A percentile compares a stretch with the other conserved stretches of the same genome.
Evolutionary conservation across 371 early-diverging fungal genomes (phyloP).

Genomic region (Batrachochytrium dendrobatidis): DNA sequence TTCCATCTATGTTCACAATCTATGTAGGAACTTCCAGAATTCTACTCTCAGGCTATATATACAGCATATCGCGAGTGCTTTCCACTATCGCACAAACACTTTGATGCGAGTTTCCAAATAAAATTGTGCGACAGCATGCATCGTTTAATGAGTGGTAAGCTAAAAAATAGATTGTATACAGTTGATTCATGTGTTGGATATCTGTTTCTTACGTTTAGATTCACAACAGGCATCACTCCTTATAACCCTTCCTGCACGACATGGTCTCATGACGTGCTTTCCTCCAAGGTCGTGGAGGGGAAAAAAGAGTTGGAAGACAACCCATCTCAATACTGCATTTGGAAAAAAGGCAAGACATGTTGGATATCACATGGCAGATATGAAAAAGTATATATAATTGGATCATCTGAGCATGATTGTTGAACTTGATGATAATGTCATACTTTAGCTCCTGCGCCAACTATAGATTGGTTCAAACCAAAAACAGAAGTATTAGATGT

Average conservation of each 20-base stretch:
- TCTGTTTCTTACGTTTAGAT: not conserved
- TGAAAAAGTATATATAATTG: too few species aligned
- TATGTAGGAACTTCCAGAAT: conserved; percentile 9
- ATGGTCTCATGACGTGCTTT: not conserved
- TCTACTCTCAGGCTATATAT: conserved; percentile 6
- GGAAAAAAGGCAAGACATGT: too few species aligned
- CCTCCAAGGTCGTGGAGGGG: not conserved
- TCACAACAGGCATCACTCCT: conserved; percentile 2
- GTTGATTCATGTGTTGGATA: not conserved
- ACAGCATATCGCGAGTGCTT: conserved; percentile 11
- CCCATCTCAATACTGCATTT: too few species aligned
- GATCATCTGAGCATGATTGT: too few species aligned
- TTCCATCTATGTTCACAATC: not conserved
- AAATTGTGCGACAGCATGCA: conserved; percentile 5
- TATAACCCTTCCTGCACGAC: not conserved
- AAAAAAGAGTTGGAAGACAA: too few species aligned
- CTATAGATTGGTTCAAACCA: too few species aligned
- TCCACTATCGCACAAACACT: conserved; percentile 10
- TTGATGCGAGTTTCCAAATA: conserved; percentile 10
- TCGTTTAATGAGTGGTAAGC: not conserved
- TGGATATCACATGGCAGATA: too few species aligned
- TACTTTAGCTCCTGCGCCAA: too few species aligned
- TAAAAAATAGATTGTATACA: conserved; percentile 8
- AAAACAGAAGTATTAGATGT: too few species aligned
- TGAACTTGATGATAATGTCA: too few species aligned